Evolutionary conservation across 176 grass and related monocot species (phyloP), one percentile per base, ranked within the genome.

Genomic region (Cenchrus americanus): DNA sequence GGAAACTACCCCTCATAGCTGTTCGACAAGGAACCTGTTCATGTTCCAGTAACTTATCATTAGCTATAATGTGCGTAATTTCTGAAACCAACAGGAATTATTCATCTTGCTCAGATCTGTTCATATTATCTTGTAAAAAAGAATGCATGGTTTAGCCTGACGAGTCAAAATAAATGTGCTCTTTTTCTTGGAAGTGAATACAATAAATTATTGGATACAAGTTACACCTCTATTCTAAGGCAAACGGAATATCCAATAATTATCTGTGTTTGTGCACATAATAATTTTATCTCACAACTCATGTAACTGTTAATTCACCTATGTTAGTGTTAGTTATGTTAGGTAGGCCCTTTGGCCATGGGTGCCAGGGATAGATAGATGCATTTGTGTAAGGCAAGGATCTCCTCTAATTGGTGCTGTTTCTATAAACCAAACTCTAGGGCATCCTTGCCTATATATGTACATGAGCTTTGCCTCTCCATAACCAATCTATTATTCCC

Each of bases 1-100:
- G 96, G 85, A 98, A 98, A 82, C 93, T 98, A 49, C 96, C 96
- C 51, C 87, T 90, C 89, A 93, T 95, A 82, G 96, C 96, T 80
- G 96, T 98, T 90, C 96, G 86, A 75, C 96, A 98, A 42, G 96
- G 96, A 87, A 99, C 82, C 96, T 99, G 80, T 80, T 82, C 21
- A 84, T 74, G 61, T 83, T 69, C 26, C 59, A 78, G 84, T 82
- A 79, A 62, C 32, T 70, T 14, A 13, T 75, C 59, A 83, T 75
- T 75, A 83, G 74, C 51, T 49, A 12, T 80, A 32, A 74, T 46
- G 24, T 60, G 26, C 32, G 61, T 63, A 74, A 79, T 73, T 86
- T 90, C 52, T 30, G 48, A 60, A 37, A 85, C 55, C 49, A 79
- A 73, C 34, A 75, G 15, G 50, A 47, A 83, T 54, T 71, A 66